Conservation (phyloP, 805 yeast species). For the Monosporozyma aerobia region DNA sequence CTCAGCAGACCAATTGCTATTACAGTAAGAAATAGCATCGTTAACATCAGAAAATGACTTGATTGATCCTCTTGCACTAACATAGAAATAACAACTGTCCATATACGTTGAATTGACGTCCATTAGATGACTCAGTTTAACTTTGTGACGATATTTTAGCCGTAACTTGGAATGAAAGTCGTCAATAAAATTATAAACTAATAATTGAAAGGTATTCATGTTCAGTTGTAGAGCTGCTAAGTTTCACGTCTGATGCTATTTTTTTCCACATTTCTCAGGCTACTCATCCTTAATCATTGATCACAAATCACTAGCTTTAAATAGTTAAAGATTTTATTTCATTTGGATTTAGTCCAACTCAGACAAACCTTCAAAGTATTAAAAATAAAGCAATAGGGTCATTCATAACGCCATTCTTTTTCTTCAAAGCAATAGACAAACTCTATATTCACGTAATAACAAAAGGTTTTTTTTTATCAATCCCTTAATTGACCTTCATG, state of each 20-base stretch:
- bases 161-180: not conserved
- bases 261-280: too few species aligned
- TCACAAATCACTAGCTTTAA: not conserved
- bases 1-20: not conserved
- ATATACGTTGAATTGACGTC: not conserved
- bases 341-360: too few species aligned
- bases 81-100: not conserved
- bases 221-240: not conserved
- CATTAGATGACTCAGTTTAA: not conserved
- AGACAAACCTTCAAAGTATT: too few species aligned
- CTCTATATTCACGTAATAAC: too few species aligned
- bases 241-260: not conserved
- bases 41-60: not conserved
- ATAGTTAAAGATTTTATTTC: too few species aligned
- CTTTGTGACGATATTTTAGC: not conserved
- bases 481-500: too few species aligned
- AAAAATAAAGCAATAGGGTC: too few species aligned
- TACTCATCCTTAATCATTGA: not conserved
- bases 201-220: not conserved
- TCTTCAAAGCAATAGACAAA: too few species aligned
- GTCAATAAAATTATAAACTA: not conserved
- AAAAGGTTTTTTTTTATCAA: too few species aligned
- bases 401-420: too few species aligned
- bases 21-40: not conserved
- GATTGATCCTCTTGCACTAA: not conserved